Evolutionary conservation across 495 filamentous ascomycete species (phyloP).

Genomic region (Aspergillus olivimuriae): DNA sequence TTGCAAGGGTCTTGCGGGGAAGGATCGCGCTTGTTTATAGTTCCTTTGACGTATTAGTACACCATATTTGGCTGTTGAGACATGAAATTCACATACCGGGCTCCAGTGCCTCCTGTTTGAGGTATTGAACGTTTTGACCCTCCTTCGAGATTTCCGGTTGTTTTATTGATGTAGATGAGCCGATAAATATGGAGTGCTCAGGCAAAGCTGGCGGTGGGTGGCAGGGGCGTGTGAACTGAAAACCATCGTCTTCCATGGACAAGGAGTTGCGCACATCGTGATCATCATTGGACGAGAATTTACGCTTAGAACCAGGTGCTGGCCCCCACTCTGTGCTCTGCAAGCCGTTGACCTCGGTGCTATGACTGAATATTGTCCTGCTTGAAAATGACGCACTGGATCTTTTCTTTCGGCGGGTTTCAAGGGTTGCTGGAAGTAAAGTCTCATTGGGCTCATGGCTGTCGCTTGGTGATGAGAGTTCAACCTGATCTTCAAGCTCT

Average conservation of each 20-base stretch:
- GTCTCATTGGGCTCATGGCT: slow-evolving; percentile 6
- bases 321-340: too few relatives aligned
- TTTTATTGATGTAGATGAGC: slow-evolving; percentile 15
- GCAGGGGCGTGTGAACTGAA: slow-evolving; percentile 40
- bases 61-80: neutral
- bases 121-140: slow-evolving; percentile 8
- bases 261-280: slow-evolving; percentile 17
- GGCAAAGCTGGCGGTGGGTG: slow-evolving; percentile 7
- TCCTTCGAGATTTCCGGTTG: slow-evolving; percentile 15
- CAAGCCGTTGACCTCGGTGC: too few relatives aligned
- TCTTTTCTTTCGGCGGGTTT: slow-evolving; percentile 41
- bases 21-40: slow-evolving; percentile 30
- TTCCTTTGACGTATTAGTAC: too few relatives aligned
- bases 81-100: slow-evolving; percentile 44
- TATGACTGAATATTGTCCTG: too few relatives aligned
- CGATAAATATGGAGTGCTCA: too few relatives aligned
- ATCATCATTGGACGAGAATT: slow-evolving; percentile 52
- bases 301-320: slow-evolving; percentile 56
- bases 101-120: slow-evolving; percentile 49
- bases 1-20: neutral
- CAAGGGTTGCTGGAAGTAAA: slow-evolving; percentile 28
- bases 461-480: neutral
- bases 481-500: too few relatives aligned
- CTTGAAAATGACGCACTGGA: slow-evolving; percentile 10
- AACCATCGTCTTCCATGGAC: slow-evolving; percentile 35